Evolutionary conservation across 441 rosid species (phyloP), one percentile per base, ranked within the genome.

Genomic region (Syzygium syzygioides): DNA sequence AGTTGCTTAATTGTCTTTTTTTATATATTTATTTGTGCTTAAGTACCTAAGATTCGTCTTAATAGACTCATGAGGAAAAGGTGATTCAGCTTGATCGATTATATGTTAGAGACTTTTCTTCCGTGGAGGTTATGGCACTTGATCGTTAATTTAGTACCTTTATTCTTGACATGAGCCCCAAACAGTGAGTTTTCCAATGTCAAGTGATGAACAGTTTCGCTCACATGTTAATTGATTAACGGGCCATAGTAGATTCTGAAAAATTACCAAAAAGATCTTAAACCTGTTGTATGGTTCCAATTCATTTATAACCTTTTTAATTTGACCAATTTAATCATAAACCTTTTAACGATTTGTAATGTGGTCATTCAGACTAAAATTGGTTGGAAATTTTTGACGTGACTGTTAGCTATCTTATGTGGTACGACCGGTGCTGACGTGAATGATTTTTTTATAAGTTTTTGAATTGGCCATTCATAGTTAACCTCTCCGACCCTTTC

Each of bases 321-420:
- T 71, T 71, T 20, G 6, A 1, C 4, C 14, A 37, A 37, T 30
- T 71, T 37, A 71, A 0, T 20, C 0, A 2, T 71, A 34, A 71
- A 19, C 0, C 13, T 68, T 5, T 71, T 71, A 28, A 34, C 2
- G 5, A 71, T 71, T 71, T 71, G 4, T 1, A 17, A n/a, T 14
- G 4, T 15, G 15, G 1, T 30, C 4, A 3, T n/a, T 64, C 15
- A 4, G 4, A 64, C 19, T 68, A 68, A 34, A 68, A 34, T 68
- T 68, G 4, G 9, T 0, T 3, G 3, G 0, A 68, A 34, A 68
- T 34, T 12, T 2, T 0, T 34, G 0, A 68, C 0, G 0, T 19
- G 26, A 30, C 11, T 3, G 0, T 5, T 30, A 64, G 5, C 10
- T 9, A 14, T 64, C 11, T 1, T n/a, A n/a, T 17, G 0, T 3